These are phyloP conservation scores for Trichocomaceae sp. DNA, from an alignment of 2,329 filamentous ascomycete species.

Conservation along the genomic window DNA sequence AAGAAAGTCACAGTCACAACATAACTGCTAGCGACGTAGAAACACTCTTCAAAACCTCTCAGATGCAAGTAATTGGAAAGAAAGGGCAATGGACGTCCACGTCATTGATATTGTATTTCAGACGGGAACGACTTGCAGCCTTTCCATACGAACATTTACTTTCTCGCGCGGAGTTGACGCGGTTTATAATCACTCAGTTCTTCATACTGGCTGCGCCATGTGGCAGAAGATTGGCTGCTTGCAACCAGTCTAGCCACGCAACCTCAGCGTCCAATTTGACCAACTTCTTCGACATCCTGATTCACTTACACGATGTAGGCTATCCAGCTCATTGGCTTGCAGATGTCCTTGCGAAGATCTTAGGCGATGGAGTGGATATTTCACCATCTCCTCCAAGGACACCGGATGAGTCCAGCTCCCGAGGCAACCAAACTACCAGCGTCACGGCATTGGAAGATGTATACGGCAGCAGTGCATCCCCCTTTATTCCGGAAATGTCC, in stretches of 20 bases:
- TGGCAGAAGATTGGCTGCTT: not conserved
- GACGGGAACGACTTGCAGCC: not conserved
- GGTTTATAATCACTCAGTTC: slow-evolving; percentile 9
- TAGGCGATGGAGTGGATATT: slow-evolving; percentile 4
- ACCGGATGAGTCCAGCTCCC: not conserved
- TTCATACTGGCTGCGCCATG: slow-evolving; percentile 5
- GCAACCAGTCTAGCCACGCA: not conserved
- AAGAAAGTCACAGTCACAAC: not conserved
- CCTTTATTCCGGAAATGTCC: slow-evolving; percentile 7
- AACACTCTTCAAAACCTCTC: slow-evolving; percentile 7
- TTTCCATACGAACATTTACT: slow-evolving; percentile 10
- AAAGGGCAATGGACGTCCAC: not conserved
- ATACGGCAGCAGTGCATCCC: not conserved
- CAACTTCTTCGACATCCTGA: slow-evolving; percentile 12
- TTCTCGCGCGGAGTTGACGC: slow-evolving; percentile 9
- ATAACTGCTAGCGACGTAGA: not conserved
- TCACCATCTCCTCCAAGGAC: slow-evolving; percentile 8
- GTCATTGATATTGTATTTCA: slow-evolving; percentile 4
- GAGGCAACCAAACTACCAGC: not conserved
- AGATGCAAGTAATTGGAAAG: slow-evolving; percentile 2
- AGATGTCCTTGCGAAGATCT: slow-evolving; percentile 10
- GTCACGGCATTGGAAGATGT: not conserved
- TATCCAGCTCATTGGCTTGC: slow-evolving; percentile 14
- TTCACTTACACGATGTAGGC: slow-evolving; percentile 13
- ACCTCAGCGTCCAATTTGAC: slow-evolving; percentile 4